Percentiles rank a stretch among this genome's conserved stretches.
Evolutionary conservation across 2,329 filamentous ascomycete genomes (phyloP).

Genomic region (Aspergillus vadensis): DNA sequence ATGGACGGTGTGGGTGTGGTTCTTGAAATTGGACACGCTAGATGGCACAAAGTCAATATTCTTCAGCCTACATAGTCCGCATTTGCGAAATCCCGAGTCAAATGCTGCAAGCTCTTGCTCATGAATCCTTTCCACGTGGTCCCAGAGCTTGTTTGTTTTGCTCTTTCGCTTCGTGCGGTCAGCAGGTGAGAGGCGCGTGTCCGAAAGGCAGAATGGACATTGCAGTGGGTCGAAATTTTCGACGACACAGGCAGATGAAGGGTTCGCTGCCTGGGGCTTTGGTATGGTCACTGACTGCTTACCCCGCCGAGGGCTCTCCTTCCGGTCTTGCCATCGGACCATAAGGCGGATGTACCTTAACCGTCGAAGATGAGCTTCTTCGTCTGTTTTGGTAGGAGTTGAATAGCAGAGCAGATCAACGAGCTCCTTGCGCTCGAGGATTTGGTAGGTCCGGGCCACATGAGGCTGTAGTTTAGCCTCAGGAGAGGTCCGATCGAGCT

Average conservation of each 20-base stretch:
- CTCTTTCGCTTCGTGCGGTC: constrained; percentile 16
- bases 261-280: neutral
- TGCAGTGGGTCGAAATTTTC: constrained; percentile 14
- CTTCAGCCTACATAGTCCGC: constrained; percentile 12
- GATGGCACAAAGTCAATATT: constrained; percentile 11
- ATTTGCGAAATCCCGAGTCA: constrained; percentile 1
- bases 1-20: constrained; percentile 16
- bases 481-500: too few relatives aligned
- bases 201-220: constrained; percentile 19
- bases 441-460: constrained; percentile 10
- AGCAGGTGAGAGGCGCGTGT: constrained; percentile 8
- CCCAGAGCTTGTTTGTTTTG: constrained; percentile 21
- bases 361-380: constrained; percentile 8
- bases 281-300: constrained; percentile 4
- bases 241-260: too few relatives aligned
- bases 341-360: constrained; percentile 13
- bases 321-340: constrained; percentile 14
- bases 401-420: constrained; percentile 16
- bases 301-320: constrained; percentile 12
- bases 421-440: constrained; percentile 15
- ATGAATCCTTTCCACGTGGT: constrained; percentile 22
- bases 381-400: neutral
- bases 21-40: constrained; percentile 10
- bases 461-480: neutral
- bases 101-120: constrained; percentile 18